Percentiles rank a stretch among this genome's conserved stretches.
These are phyloP conservation scores for Lachnellula hyalina DNA, from an alignment of 2,329 filamentous ascomycete genomes.

Conservation along the genomic window DNA sequence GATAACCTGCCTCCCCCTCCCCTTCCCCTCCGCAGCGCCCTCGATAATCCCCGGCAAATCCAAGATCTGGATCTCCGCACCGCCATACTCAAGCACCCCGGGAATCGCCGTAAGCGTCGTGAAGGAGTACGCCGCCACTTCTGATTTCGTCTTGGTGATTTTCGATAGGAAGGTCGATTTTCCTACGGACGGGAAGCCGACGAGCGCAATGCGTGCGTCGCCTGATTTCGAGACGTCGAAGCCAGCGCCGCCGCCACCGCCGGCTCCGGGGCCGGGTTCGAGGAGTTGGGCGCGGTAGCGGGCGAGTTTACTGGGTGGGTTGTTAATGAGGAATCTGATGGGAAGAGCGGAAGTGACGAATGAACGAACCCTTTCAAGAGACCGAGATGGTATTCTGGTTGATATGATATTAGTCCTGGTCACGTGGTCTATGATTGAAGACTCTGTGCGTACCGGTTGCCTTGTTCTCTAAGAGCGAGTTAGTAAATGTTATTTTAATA, in stretches of 20 bases:
- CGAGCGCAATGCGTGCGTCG: slow-evolving; percentile 92
- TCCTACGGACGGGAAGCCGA: slow-evolving; percentile 97
- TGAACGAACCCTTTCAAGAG: slow-evolving; percentile 86
- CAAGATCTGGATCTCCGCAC: slow-evolving; percentile 95
- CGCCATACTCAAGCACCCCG: slow-evolving; percentile 94
- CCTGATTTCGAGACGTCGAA: slow-evolving; percentile 96
- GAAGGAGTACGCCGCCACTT: slow-evolving; percentile 94
- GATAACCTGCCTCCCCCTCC: slow-evolving; percentile 91
- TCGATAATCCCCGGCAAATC: slow-evolving; percentile 98
- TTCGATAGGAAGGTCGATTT: slow-evolving; percentile 99
- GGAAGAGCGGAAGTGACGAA: background rate
- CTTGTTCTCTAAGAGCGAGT: slow-evolving; percentile 73
- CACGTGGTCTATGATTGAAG: slow-evolving; percentile 14
- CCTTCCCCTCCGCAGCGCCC: slow-evolving; percentile 92
- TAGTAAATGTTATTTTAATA: background rate
- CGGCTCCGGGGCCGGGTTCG: slow-evolving; percentile 77
- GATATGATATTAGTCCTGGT: slow-evolving; percentile 30
- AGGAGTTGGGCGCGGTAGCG: slow-evolving; percentile 90
- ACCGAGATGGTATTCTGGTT: slow-evolving; percentile 91
- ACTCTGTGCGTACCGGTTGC: slow-evolving; percentile 70
- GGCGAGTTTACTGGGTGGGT: slow-evolving; percentile 73
- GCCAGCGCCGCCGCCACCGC: slow-evolving; percentile 72
- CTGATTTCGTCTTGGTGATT: slow-evolving; percentile 95
- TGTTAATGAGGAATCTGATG: slow-evolving; percentile 1
- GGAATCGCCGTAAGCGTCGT: slow-evolving; percentile 97